A percentile compares a stretch with the other conserved stretches of the same genome.
These are phyloP conservation scores for Aspergillus quadrilineatus DNA, from an alignment of 2,329 filamentous ascomycete genomes.

Conservation along the genomic window DNA sequence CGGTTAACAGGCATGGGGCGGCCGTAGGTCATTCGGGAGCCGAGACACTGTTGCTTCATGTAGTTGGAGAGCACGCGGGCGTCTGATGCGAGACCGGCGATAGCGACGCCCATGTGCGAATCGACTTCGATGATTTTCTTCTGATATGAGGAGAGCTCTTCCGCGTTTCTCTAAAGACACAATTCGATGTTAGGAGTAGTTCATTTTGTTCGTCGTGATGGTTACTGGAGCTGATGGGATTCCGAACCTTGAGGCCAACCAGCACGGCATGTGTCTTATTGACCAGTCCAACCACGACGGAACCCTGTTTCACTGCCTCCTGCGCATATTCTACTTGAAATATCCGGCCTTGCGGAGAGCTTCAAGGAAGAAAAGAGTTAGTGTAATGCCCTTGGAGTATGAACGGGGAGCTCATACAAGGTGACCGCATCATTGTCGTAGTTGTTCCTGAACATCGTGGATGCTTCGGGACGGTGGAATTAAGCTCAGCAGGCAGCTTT, in stretches of 20 bases:
- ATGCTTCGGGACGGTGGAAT: conserved; percentile 7
- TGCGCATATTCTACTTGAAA: conserved; percentile 99
- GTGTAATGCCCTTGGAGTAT: conserved; percentile 13
- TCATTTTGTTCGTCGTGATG: not conserved
- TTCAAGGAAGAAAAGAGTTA: conserved; percentile 41
- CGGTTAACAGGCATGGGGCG: conserved; percentile 87
- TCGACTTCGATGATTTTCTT: conserved; percentile 98
- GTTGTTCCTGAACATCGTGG: conserved; percentile 94
- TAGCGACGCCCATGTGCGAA: conserved; percentile 90
- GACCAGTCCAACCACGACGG: conserved; percentile 92
- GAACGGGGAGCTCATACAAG: conserved; percentile 62
- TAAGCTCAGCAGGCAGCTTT: not conserved
- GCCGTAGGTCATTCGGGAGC: conserved; percentile 92
- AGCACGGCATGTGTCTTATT: conserved; percentile 98
- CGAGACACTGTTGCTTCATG: conserved; percentile 99
- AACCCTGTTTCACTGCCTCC: conserved; percentile 98
- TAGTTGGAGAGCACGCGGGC: conserved; percentile 99
- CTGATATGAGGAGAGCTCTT: conserved; percentile 99
- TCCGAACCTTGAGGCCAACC: conserved; percentile 84
- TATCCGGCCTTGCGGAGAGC: conserved; percentile 97
- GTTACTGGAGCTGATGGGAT: conserved; percentile 2
- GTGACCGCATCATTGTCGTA: conserved; percentile 99
- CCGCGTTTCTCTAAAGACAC: conserved; percentile 77
- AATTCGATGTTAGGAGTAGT: conserved; percentile 1
- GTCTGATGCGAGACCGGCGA: conserved; percentile 94